Conservation (phyloP, 441 rosid species). For the Theobroma grandiflorum region DNA sequence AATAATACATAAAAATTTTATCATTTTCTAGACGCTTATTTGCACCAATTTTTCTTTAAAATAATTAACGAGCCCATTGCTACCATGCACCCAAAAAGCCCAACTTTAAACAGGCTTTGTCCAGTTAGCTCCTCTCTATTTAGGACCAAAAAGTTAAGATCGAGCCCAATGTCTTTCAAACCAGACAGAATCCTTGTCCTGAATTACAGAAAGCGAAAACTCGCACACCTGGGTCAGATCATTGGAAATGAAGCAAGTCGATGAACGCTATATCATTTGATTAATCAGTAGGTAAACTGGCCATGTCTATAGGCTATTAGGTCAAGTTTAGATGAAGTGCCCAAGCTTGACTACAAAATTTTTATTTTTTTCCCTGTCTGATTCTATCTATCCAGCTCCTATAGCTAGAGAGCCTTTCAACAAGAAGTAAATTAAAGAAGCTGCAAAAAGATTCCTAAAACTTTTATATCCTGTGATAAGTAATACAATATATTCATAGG, state of each 20-base stretch:
- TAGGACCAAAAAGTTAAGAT: not conserved
- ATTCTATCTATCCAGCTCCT: conserved; percentile 12
- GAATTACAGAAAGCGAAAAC: not conserved
- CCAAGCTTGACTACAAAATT: not conserved
- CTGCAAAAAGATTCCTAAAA: not conserved
- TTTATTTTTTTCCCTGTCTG: not conserved
- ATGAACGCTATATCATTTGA: conserved; percentile 22
- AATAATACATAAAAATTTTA: too few species aligned
- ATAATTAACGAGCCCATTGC: too few species aligned
- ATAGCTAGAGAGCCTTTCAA: not conserved
- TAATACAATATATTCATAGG: not conserved
- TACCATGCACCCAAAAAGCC: not conserved
- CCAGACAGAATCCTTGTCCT: not conserved
- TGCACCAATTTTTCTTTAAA: too few species aligned
- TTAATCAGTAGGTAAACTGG: conserved; percentile 28
- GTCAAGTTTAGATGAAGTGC: conserved; percentile 20
- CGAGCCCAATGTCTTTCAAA: not conserved
- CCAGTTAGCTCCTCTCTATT: not conserved
- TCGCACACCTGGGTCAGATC: not conserved
- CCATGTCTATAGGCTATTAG: not conserved
- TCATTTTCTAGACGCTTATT: too few species aligned
- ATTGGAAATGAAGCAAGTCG: not conserved
- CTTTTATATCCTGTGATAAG: not conserved
- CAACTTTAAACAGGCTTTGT: not conserved
- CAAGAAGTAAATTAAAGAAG: not conserved